Conservation (phyloP, 495 filamentous ascomycete genomes). For the Geopyxis carbonaria region DNA sequence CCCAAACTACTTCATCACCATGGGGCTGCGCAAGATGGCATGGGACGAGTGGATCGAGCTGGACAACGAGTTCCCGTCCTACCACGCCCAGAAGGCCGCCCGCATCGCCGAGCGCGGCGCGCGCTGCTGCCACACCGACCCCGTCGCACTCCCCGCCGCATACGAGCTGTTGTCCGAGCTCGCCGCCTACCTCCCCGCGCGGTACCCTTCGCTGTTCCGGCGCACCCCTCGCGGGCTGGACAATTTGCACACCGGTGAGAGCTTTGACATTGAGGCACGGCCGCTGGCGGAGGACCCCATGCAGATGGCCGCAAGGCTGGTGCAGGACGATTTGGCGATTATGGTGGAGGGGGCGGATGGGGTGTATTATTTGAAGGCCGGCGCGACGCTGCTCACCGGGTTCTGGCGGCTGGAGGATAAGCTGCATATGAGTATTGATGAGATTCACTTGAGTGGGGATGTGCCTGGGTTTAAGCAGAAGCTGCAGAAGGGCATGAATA, state of each 20-base stretch:
- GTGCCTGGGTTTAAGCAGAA: conserved; percentile 66
- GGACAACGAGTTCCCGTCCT: conserved; percentile 65
- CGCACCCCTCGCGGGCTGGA: conserved; percentile 45
- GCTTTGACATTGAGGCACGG: conserved; percentile 48
- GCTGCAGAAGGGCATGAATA: conserved; percentile 67
- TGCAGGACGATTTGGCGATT: conserved; percentile 74
- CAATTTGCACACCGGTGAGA: conserved; percentile 56
- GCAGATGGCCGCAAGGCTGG: conserved; percentile 50
- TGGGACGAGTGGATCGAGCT: conserved; percentile 84
- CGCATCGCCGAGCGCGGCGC: conserved; percentile 54
- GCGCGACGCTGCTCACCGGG: conserved; percentile 60
- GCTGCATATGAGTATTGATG: conserved; percentile 62
- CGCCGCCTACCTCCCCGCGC: conserved; percentile 54
- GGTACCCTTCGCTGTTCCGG: conserved; percentile 58
- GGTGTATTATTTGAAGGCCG: conserved; percentile 72
- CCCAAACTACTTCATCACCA: conserved; percentile 57
- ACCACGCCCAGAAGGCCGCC: conserved; percentile 53
- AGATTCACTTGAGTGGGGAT: conserved; percentile 69
- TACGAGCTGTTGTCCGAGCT: conserved; percentile 68
- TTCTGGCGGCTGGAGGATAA: conserved; percentile 83
- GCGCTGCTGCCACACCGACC: conserved; percentile 54
- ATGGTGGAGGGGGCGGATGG: conserved; percentile 70
- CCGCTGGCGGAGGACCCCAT: conserved; percentile 70
- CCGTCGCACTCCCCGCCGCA: conserved; percentile 59
- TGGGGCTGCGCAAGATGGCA: conserved; percentile 64